Evolutionary conservation across 306 rosid genomes (phyloP).

Genomic region (Citrullus amarus): DNA sequence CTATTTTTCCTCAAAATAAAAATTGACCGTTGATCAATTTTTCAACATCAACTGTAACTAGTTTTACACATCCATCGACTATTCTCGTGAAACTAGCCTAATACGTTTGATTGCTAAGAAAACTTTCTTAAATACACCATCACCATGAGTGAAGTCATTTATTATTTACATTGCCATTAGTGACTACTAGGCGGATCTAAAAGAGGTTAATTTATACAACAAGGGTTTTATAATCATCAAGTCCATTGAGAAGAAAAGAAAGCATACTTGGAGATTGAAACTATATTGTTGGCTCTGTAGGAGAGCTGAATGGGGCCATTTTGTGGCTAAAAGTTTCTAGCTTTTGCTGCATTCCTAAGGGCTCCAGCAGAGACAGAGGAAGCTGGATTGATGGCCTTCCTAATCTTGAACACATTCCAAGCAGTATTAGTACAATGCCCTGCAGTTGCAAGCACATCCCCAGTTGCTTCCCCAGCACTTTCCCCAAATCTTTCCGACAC

Average conservation of each 20-base stretch:
- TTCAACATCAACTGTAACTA: too few species aligned
- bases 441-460: conserved; percentile 60
- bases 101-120: too few species aligned
- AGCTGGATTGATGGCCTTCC: conserved; percentile 78
- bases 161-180: too few species aligned
- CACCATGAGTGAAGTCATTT: too few species aligned
- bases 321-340: background rate
- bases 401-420: conserved; percentile 73
- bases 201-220: too few species aligned
- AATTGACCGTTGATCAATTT: too few species aligned
- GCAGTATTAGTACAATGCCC: conserved; percentile 68
- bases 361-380: conserved; percentile 50
- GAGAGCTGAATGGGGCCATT: background rate
- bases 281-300: background rate
- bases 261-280: background rate
- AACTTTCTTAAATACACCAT: too few species aligned
- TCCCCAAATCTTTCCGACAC: conserved; percentile 79
- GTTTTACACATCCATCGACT: too few species aligned
- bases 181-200: too few species aligned
- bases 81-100: too few species aligned
- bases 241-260: background rate
- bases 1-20: too few species aligned
- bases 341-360: conserved; percentile 39
- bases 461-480: conserved; percentile 77
- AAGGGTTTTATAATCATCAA: too few species aligned